Evolutionary conservation across 768 basidiomycete genomes (phyloP), one percentile per base, ranked within the genome.

Genomic region (Cytidiella melzeri): DNA sequence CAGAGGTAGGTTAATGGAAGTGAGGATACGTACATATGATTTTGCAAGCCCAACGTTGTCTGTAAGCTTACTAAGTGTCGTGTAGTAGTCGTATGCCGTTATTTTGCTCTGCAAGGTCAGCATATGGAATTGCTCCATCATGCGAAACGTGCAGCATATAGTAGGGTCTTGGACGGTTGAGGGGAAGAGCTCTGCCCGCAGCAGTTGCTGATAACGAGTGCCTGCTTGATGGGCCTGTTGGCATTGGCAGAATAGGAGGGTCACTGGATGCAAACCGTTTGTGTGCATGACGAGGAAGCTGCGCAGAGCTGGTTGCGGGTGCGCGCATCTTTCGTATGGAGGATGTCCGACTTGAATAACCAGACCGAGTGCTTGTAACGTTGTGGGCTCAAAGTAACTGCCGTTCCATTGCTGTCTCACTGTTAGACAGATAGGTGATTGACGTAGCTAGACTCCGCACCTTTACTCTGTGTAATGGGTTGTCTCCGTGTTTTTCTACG

Each of bases 41-140:
- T 19, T 43, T 5, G 10, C 20, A 12, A 43, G 20, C 15, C 7
- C 25, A 4, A n/a, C 4, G n/a, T 9, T 19, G 36, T 47, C 23
- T 4, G 34, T 47, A 12, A 47, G 15, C 46, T 24, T 36, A 18
- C 40, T 18, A 21, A 47, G 37, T n/a, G 46, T 4, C 30, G 24
- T 23, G 36, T 47, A 47, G 21, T 30, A 47, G 30, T 47, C 36
- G 37, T 47, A 47, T 11, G 37, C 37, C 3, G 34, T 38, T 7
- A 39, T 21, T 23, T 39, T 36, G 12, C 46, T 39, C 30, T 47
- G 46, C 36, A 40, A 18, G 36, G 34, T 30, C 19, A 38, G 37
- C 9, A 39, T 37, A 25, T 47, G 46, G 46, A 47, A 47, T 15
- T 39, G 46, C 12, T 47, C 37, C 15, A 47, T 30, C 6, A 28